Evolutionary conservation across 2,329 filamentous ascomycete species (phyloP), one percentile per base, ranked within the genome.

Genomic region (Clarireedia hainanense): DNA sequence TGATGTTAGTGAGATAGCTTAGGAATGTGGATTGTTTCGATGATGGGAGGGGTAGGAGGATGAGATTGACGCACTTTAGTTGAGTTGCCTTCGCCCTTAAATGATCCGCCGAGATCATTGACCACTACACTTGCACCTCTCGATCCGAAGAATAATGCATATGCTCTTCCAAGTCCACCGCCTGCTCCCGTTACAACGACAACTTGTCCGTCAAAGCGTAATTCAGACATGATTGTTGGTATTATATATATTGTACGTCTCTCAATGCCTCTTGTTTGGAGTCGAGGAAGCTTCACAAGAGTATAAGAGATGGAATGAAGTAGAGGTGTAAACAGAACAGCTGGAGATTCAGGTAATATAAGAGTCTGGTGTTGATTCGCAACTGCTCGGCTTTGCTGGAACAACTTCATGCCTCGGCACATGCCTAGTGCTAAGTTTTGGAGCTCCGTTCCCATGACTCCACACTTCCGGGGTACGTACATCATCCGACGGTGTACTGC

Each of bases 111-210:
- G 51, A 97, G 81, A 71, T 99, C 94, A 73, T 99, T 99, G 67
- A 99, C 94, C 48, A 99, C 92, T 65, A 95, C 88, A 73, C 87
- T 95, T 65, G 91, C 94, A 68, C 94, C 94, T 69, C 92, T 84
- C 56, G 89, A 91, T 57, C 54, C 94, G 70, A 95, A 97, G 79
- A 96, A 97, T 58, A 86, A 76, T 64, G 88, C 86, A 74, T 95
- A 95, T 70, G 85, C 85, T 74, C 85, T 89, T 63, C 89, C 89
- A 57, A 94, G 74, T 62, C 88, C 89, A 72, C 87, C 89, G 61
- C 89, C 89, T 60, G 89, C 89, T 67, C 89, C 90, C 48, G 89
- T 95, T 63, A 95, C 85, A 63, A 95, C 89, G 66, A 91, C 88
- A 64, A 89, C 90, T 79, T 94, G 89, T 74, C 85, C 86, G 75